Evolutionary conservation across 1,284 basidiomycete species (phyloP), one percentile per base, ranked within the genome.

Genomic region (Ganoderma leucocontextum): DNA sequence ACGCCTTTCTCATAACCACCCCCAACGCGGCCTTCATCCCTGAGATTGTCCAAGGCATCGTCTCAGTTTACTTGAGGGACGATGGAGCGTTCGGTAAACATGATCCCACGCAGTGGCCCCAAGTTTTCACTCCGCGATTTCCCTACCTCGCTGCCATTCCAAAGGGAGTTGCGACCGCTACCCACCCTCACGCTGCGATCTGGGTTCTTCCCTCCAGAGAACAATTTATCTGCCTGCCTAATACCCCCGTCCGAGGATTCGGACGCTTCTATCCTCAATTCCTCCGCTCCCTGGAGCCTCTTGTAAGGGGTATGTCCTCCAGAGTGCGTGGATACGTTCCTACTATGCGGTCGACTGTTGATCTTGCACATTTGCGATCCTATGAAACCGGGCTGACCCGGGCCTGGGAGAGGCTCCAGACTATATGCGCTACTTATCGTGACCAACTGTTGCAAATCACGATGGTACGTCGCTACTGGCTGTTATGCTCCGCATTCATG

Each of bases 71-170:
- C 42, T 19, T 62, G 15, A 22, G 60, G 2, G n/a, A 41, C 41
- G 60, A 62, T 19, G 42, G 38, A 10, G 15, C 17, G 17, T 62
- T 47, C 44, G 60, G 60, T n/a, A 33, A 35, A n/a, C 19, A 49
- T n/a, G 60, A 62, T 22, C 60, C 60, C 15, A 35, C 44, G 13
- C 44, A 38, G 19, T 62, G 60, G 60, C 60, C 60, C 1, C 60
- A 62, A 49, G 19, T 29, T 19, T 62, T 62, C 44, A 22, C 44
- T 7, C 42, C 22, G 9, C 6, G 19, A 3, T 62, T 36, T 44
- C 17, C 41, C 17, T 62, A 47, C 22, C 60, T 62, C 29, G 42
- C 44, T n/a, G 60, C 44, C 7, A 22, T 62, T 5, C 60, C 25
- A 13, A 41, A 41, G 17, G 22, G 22, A 2, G 22, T 25, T 25